These are phyloP conservation scores for Tubosaeta sp. DNA, from an alignment of 768 basidiomycete genomes.

Conservation along the genomic window DNA sequence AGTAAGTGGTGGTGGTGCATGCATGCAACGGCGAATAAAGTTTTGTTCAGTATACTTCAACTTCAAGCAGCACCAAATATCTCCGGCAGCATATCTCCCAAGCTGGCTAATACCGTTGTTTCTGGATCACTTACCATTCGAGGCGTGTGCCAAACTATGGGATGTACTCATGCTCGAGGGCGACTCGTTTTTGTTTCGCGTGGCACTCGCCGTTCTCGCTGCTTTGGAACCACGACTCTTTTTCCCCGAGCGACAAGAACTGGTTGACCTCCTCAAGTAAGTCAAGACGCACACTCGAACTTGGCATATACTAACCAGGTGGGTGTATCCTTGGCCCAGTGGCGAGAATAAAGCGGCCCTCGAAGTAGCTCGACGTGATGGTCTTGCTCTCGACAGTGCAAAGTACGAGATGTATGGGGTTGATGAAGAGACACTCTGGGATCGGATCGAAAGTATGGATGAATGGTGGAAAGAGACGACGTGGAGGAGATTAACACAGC, in stretches of 20 bases:
- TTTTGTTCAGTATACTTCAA: slow-evolving; percentile 75
- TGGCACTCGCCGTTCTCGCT: slow-evolving; percentile 75
- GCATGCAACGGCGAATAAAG: background rate
- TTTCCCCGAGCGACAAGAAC: slow-evolving; percentile 78
- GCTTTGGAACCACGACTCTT: slow-evolving; percentile 83
- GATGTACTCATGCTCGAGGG: slow-evolving; percentile 86
- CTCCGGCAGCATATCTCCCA: slow-evolving; percentile 76
- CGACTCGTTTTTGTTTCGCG: slow-evolving; percentile 85
- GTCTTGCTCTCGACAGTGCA: slow-evolving; percentile 55
- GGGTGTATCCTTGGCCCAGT: slow-evolving; percentile 33
- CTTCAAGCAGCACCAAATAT: slow-evolving; percentile 90
- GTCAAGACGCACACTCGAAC: slow-evolving; percentile 15
- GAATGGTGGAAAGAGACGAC: slow-evolving; percentile 95
- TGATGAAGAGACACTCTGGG: slow-evolving; percentile 84
- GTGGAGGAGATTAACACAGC: slow-evolving; percentile 75
- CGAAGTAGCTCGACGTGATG: slow-evolving; percentile 77
- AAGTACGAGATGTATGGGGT: slow-evolving; percentile 86
- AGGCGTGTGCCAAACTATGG: slow-evolving; percentile 86
- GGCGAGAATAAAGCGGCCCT: slow-evolving; percentile 81
- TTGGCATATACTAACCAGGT: slow-evolving; percentile 9
- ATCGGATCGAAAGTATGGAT: slow-evolving; percentile 73
- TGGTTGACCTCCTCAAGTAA: slow-evolving; percentile 74
- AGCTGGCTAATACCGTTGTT: slow-evolving; percentile 83
- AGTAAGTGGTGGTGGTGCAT: slow-evolving; percentile 42
- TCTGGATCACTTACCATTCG: slow-evolving; percentile 84